Base-by-base conservation (phyloP, 352 stramenopile species). In the Pythium folliculosum region DNA sequence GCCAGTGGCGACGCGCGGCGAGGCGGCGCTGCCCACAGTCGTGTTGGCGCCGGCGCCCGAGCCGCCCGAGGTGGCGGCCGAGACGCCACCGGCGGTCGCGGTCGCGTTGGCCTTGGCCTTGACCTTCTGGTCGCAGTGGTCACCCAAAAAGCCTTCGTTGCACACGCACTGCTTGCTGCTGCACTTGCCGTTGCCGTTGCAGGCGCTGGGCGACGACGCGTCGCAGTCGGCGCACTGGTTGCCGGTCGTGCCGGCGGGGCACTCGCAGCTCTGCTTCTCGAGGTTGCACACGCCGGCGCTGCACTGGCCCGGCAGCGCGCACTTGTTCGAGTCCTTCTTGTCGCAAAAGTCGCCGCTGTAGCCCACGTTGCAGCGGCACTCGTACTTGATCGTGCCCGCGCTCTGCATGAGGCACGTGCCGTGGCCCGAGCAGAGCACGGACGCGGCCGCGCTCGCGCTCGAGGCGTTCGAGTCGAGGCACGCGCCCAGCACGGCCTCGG, bases 211-310 rank as follows among this genome's bases (percentile, higher is more conserved):
- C 30, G 78, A 84, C 27, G 68, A 83, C 23, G 76, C 72, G 62
- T 92, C 84, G 63, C 84, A 92, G 52, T 91, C 72, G 9, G 81
- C 86, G 70, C 82, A 91, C 73, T 92, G 84, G 58, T 85, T 70
- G 12, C 84, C 82, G 32, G 78, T 92, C 22, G 84, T 89, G 21
- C 84, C 84, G 5, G 68, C 71, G 10, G 77, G 78, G 55, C 82
- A 91, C 66, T 90, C 77, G 55, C 84, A 91, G 57, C 76, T 63
- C 57, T 90, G 76, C 8, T 77, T 86, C n/a, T 81, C 76, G 35
- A 90, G 70, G 76, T 91, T 88, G 77, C 84, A 92, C 53, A 76
- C 76, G 40, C 84, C 82, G 7, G 78, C 84, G 37, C 74, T 77
- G 65, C 82, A 92, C 63, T 92, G 84, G 23, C 84, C 82, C 9